Conservation (phyloP, 306 rosid species). For the Pyrus pyrifolia region DNA sequence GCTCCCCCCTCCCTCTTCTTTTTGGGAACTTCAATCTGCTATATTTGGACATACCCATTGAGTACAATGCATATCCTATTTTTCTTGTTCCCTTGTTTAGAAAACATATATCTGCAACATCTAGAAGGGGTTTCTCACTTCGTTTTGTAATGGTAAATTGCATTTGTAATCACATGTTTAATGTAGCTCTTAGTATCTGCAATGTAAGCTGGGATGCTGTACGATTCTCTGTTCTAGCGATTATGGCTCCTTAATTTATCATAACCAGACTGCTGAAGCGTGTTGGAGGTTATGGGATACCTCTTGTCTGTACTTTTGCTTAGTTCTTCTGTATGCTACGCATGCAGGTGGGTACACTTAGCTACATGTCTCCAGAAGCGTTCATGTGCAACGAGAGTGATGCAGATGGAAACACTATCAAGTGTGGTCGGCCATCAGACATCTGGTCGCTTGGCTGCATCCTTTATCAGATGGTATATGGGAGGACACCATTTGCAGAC, state of each 20-base stretch:
- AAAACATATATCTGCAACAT: background rate
- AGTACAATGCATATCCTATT: background rate
- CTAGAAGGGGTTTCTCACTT: background rate
- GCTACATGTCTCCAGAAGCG: constrained; percentile 99
- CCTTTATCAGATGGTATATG: constrained; percentile 95
- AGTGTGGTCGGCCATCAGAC: constrained; percentile 92
- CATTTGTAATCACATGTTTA: background rate
- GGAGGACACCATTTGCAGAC: constrained; percentile 85
- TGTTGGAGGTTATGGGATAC: background rate
- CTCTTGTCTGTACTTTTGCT: background rate
- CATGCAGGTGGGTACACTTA: constrained; percentile 78
- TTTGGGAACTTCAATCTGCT: background rate
- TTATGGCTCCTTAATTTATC: too few species aligned
- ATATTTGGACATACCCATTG: background rate
- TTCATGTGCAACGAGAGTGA: constrained; percentile 90
- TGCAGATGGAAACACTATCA: constrained; percentile 76
- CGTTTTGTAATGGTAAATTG: background rate
- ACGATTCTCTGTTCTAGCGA: too few species aligned
- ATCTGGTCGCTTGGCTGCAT: constrained; percentile 97
- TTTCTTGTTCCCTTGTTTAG: background rate
- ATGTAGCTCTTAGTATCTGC: background rate
- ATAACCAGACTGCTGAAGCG: too few species aligned
- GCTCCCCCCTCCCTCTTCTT: background rate
- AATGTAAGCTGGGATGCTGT: too few species aligned
- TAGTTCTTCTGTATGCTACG: constrained; percentile 1